These are phyloP conservation scores for Geotrichum europaeum DNA, from an alignment of 1,139 yeast species.

Conservation along the genomic window DNA sequence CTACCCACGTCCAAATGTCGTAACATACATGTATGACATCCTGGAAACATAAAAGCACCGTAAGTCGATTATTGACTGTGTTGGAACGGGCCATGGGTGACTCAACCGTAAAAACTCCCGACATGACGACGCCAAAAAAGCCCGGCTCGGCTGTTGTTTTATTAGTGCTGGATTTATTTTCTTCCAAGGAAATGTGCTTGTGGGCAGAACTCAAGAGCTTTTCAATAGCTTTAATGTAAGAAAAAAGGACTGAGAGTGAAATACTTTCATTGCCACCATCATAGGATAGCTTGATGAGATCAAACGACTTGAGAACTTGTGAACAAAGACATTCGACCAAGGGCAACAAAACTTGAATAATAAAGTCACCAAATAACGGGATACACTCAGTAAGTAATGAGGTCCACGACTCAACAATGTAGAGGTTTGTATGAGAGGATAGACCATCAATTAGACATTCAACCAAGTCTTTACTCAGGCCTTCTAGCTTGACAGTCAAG, in stretches of 20 bases:
- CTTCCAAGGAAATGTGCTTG: slow-evolving; percentile 41
- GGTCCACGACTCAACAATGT: slow-evolving; percentile 46
- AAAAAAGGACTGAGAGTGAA: slow-evolving; percentile 36
- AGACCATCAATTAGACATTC: slow-evolving; percentile 39
- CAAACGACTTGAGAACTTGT: slow-evolving; percentile 41
- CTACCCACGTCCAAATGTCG: slow-evolving; percentile 72
- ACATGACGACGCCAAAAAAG: slow-evolving; percentile 69
- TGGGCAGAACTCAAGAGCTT: slow-evolving; percentile 59
- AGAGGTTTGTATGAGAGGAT: slow-evolving; percentile 32
- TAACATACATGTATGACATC: slow-evolving; percentile 52
- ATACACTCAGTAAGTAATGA: slow-evolving; percentile 42
- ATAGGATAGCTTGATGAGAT: slow-evolving; percentile 24
- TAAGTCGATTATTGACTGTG: slow-evolving; percentile 47
- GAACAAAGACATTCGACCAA: slow-evolving; percentile 47
- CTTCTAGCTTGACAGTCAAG: slow-evolving; percentile 10
- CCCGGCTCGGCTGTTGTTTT: slow-evolving; percentile 38
- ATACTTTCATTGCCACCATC: slow-evolving; percentile 19
- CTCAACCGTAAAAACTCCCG: slow-evolving; percentile 82
- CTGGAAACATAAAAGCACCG: slow-evolving; percentile 58
- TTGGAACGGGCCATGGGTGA: slow-evolving; percentile 54
- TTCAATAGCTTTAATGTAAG: slow-evolving; percentile 60
- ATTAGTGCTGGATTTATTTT: slow-evolving; percentile 7
- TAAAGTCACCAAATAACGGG: slow-evolving; percentile 45
- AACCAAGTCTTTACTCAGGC: slow-evolving; percentile 17
- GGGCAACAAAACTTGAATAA: slow-evolving; percentile 47